These are phyloP conservation scores for Colletotrichum sp. DNA, from an alignment of 2,329 filamentous ascomycete species.

Conservation along the genomic window DNA sequence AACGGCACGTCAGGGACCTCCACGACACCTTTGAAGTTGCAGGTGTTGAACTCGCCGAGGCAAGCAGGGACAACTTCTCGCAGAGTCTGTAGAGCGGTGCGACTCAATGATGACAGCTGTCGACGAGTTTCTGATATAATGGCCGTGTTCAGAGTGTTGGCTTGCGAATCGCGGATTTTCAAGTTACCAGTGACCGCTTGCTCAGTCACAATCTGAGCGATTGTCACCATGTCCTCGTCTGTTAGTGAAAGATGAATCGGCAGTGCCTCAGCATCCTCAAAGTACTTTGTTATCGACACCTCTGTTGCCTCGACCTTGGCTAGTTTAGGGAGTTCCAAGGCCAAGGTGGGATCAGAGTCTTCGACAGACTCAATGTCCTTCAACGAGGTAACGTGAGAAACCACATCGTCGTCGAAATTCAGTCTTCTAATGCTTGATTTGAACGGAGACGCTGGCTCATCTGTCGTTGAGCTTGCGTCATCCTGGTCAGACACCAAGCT, in stretches of 20 bases:
- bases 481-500: constrained; percentile 62
- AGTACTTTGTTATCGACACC: constrained; percentile 57
- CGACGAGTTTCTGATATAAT: constrained; percentile 41
- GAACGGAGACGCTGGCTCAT: constrained; percentile 53
- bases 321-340: constrained; percentile 54
- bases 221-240: constrained; percentile 67
- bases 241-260: constrained; percentile 47
- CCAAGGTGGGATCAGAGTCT: constrained; percentile 50
- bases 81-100: constrained; percentile 54
- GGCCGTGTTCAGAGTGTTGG: constrained; percentile 11
- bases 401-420: constrained; percentile 55
- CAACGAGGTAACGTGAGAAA: constrained; percentile 56
- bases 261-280: constrained; percentile 63
- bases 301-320: constrained; percentile 54
- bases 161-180: constrained; percentile 12
- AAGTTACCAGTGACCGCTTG: constrained; percentile 63
- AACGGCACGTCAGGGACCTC: constrained; percentile 38
- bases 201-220: constrained; percentile 75
- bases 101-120: constrained; percentile 46
- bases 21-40: constrained; percentile 18
- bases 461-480: constrained; percentile 54
- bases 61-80: constrained; percentile 48
- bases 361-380: constrained; percentile 53
- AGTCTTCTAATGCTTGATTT: constrained; percentile 51
- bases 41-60: constrained; percentile 37